These are phyloP conservation scores for Elongisporangium anandrum DNA, from an alignment of 352 stramenopile genomes.

Conservation along the genomic window DNA sequence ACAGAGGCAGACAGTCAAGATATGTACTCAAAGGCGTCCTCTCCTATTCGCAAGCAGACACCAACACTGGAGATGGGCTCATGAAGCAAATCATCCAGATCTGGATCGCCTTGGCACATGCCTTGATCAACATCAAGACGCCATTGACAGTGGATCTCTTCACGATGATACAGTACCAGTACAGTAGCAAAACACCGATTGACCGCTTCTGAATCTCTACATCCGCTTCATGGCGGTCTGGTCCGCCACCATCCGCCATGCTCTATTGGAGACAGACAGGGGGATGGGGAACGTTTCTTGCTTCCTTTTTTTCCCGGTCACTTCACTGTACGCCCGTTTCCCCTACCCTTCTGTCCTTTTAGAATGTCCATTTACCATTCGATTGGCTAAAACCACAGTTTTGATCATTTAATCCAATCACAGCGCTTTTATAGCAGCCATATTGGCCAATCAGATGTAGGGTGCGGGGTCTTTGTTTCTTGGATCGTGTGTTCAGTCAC, in stretches of 20 bases:
- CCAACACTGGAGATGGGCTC: neutral
- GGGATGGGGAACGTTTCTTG: neutral
- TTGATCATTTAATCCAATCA: neutral
- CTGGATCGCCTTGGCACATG: too few relatives aligned
- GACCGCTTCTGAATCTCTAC: neutral
- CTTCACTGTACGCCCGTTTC: neutral
- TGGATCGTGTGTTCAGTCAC: neutral
- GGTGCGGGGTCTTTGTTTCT: neutral
- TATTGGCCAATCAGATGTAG: neutral
- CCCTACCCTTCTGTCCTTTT: constrained; percentile 2
- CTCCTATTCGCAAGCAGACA: too few relatives aligned
- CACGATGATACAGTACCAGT: neutral
- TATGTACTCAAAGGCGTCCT: too few relatives aligned
- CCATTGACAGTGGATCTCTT: too few relatives aligned
- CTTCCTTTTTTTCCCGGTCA: neutral
- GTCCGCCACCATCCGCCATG: neutral
- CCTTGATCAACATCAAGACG: too few relatives aligned
- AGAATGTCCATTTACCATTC: neutral
- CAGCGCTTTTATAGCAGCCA: neutral
- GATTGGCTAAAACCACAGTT: neutral
- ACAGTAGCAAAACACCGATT: neutral
- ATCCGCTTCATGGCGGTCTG: neutral
- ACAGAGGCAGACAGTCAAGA: neutral
- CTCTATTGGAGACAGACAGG: neutral
- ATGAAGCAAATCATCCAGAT: neutral